These are phyloP conservation scores for Morella rubra DNA, from an alignment of 306 rosid species.

Conservation along the genomic window DNA sequence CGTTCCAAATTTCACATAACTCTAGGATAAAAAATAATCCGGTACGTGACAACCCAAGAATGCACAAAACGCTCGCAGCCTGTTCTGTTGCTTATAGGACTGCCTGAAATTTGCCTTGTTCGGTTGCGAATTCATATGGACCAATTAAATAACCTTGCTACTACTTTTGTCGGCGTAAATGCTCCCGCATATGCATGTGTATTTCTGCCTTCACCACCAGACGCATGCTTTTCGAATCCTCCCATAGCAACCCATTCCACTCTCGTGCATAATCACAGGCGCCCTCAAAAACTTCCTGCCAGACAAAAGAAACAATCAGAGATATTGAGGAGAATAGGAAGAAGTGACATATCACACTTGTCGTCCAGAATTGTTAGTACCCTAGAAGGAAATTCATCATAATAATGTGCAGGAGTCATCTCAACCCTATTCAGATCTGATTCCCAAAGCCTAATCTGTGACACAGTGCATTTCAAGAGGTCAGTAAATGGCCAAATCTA, in stretches of 20 bases:
- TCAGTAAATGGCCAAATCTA: neutral
- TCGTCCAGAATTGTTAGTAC: slow-evolving; percentile 39
- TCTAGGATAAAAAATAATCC: neutral
- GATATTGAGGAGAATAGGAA: neutral
- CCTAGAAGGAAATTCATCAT: slow-evolving; percentile 88
- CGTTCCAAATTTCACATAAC: neutral
- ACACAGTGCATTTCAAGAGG: slow-evolving; percentile 3
- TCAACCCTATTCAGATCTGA: slow-evolving; percentile 89
- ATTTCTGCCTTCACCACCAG: slow-evolving; percentile 75
- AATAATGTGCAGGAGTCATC: slow-evolving; percentile 60
- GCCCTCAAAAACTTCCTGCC: slow-evolving; percentile 84
- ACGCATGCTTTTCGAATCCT: slow-evolving; percentile 79
- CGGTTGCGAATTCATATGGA: neutral
- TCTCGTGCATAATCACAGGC: slow-evolving; percentile 87
- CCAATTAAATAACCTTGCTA: neutral
- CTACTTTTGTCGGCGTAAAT: slow-evolving; percentile 73
- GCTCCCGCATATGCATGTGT: slow-evolving; percentile 64
- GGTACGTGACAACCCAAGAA: neutral
- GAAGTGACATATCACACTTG: neutral
- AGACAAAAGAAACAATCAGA: slow-evolving; percentile 12
- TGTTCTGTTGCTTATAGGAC: neutral
- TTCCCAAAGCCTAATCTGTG: slow-evolving; percentile 94
- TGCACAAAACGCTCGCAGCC: neutral
- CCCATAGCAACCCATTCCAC: slow-evolving; percentile 88
- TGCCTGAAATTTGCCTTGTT: neutral